Base-by-base conservation (phyloP, 306 rosid species). In the Cucurbita argyrosperma region DNA sequence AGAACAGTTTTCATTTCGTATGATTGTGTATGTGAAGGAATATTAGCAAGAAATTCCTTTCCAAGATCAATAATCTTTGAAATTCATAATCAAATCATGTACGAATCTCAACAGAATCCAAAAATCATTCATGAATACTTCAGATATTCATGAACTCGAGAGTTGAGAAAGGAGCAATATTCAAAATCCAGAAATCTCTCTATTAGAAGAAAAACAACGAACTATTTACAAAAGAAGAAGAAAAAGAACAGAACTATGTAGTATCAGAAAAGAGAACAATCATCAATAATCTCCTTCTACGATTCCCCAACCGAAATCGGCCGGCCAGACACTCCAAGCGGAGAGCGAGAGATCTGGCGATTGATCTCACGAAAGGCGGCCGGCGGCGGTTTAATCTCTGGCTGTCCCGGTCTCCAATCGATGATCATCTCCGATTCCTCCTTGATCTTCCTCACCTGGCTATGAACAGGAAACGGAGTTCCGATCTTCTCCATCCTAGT, bases 391-490 rank as follows among this genome's bases (percentile, higher is more conserved):
- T 83, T 85, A 21, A 85, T 72, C 87, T 91, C 90, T 1, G 88
- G 84, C 69, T 88, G 81, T 3, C 77, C 88, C 7, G 88, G 82
- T 43, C 81, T 59, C 95, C 82, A 79, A 39, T 91, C 97, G 9
- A 69, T 37, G 8, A 79, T 60, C 40, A 86, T 80, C 79, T 85
- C 89, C 14, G 92, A 88, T 81, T 91, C 97, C 71, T 85, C 84
- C 83, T 91, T 91, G 78, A 91, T 91, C 89, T 87, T 91, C 74
- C 80, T 72, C 76, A 91, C 89, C 71, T 91, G 97, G 77, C 87
- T 88, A 11, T 91, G 97, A 79, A 91, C 76, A 0, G 87, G 87
- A 8, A 82, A 81, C 45, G 78, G 84, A 69, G 74, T 72, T 8
- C 9, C 72, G 35, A 74, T 68, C 21, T 64, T 68, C 43, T 68